Conservation (phyloP, 202 grass and related monocot genomes). For the Saccharum hybrid region DNA sequence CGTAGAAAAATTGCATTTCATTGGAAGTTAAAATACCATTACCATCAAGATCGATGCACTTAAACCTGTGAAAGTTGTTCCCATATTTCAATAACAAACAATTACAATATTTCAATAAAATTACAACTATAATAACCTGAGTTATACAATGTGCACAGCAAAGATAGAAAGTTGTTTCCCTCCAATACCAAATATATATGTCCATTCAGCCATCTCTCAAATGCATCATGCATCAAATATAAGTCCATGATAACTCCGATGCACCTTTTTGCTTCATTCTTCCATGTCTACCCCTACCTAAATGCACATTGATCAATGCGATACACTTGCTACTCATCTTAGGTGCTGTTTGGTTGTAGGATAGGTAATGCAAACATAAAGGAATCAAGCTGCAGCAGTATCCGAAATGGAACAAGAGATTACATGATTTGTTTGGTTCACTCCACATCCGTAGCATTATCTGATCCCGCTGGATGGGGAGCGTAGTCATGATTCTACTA, state of each 20-base stretch:
- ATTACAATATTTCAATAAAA: neutral
- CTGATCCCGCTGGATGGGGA: too few relatives aligned
- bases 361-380: too few relatives aligned
- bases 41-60: constrained; percentile 97
- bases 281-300: neutral
- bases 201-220: neutral
- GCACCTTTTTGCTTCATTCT: neutral
- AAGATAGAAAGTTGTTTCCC: neutral
- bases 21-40: constrained; percentile 90
- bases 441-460: too few relatives aligned
- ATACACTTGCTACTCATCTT: neutral
- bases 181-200: neutral
- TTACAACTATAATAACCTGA: constrained; percentile 16
- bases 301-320: neutral
- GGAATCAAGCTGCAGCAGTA: too few relatives aligned
- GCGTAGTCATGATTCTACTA: too few relatives aligned
- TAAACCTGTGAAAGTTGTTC: constrained; percentile 73
- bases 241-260: neutral
- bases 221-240: neutral
- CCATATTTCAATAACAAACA: constrained; percentile 38
- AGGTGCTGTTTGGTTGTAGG: too few relatives aligned
- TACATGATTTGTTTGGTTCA: too few relatives aligned
- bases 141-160: constrained; percentile 7
- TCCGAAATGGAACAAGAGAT: too few relatives aligned
- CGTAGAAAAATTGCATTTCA: constrained; percentile 99